phyloP scores from a whole-genome alignment of 1,284 basidiomycete species.

The Tilletia setariae region DNA sequence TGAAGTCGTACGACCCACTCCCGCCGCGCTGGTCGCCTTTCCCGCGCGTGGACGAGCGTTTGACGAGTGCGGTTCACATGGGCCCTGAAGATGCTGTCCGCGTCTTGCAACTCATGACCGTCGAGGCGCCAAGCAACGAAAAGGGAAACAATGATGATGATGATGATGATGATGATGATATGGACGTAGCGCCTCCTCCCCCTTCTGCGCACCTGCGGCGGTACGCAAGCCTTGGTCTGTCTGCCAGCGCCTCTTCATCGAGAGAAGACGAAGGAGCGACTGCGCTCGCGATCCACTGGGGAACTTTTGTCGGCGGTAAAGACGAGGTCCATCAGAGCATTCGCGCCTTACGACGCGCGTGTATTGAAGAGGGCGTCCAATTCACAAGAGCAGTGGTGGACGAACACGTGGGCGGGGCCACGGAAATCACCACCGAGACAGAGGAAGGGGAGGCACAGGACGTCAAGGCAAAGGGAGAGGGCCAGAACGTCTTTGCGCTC shows the following conservation, averaged over 20 bases:
- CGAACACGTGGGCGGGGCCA: not conserved
- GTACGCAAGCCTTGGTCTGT: not conserved
- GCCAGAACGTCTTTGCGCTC: constrained; percentile 19
- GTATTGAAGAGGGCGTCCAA: constrained; percentile 7
- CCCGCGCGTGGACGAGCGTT: constrained; percentile 35
- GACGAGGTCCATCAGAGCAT: constrained; percentile 21
- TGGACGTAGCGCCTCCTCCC: not conserved
- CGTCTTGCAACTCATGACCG: constrained; percentile 35
- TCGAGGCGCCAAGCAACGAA: not conserved
- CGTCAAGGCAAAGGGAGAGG: not conserved
- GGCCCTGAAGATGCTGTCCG: constrained; percentile 43
- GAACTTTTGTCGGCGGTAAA: constrained; percentile 29
- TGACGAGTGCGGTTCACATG: constrained; percentile 49
- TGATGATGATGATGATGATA: not conserved
- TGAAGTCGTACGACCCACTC: constrained; percentile 43
- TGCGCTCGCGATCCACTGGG: constrained; percentile 39
- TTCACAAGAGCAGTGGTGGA: constrained; percentile 9
- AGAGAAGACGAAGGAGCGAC: constrained; percentile 3
- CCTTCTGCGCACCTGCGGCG: not conserved
- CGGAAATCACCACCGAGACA: constrained; percentile 9
- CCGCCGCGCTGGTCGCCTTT: constrained; percentile 37
- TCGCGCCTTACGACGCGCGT: constrained; percentile 4
- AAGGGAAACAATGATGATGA: not conserved
- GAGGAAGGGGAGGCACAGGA: not conserved
- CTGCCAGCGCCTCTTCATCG: not conserved